Evolutionary conservation across 768 basidiomycete genomes (phyloP).

Genomic region (Cystobasidiopsis lactophilus): DNA sequence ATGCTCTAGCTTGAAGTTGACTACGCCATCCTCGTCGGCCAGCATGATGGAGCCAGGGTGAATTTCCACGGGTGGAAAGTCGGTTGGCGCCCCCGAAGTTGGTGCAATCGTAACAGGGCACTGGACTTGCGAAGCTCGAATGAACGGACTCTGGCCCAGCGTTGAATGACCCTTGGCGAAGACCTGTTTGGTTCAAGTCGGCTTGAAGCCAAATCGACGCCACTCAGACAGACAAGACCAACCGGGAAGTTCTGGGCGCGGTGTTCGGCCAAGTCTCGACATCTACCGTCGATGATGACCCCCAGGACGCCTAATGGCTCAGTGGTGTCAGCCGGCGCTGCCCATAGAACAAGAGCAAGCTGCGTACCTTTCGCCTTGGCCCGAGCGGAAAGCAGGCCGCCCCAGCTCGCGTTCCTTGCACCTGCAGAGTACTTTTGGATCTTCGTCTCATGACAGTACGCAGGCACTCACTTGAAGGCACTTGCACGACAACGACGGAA

Average conservation of each 20-base stretch:
- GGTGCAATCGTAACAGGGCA: slow-evolving; percentile 33
- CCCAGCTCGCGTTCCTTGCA: slow-evolving; percentile 43
- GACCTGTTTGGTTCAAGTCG: slow-evolving; percentile 23
- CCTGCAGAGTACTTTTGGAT: neutral
- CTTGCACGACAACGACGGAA: slow-evolving; percentile 49
- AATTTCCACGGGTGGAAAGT: slow-evolving; percentile 33
- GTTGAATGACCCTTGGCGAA: slow-evolving; percentile 65
- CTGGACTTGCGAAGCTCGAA: slow-evolving; percentile 53
- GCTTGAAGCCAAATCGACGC: no score
- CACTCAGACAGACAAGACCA: neutral
- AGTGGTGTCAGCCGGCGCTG: slow-evolving; percentile 14
- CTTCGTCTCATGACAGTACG: neutral
- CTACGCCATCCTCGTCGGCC: slow-evolving; percentile 76
- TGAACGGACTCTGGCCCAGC: slow-evolving; percentile 64
- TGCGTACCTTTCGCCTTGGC: slow-evolving; percentile 34
- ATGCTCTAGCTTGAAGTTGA: slow-evolving; percentile 43
- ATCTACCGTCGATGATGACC: slow-evolving; percentile 45
- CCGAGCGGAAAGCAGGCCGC: slow-evolving; percentile 68
- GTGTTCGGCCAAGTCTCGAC: slow-evolving; percentile 64
- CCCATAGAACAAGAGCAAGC: no score
- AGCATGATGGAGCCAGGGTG: slow-evolving; percentile 59
- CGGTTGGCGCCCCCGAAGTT: no score
- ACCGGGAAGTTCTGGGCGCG: slow-evolving; percentile 44
- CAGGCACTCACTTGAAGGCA: slow-evolving; percentile 40
- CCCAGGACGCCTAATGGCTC: slow-evolving; percentile 33